Percentiles rank a stretch among this genome's conserved stretches.
Evolutionary conservation across 345 rosid genomes (phyloP).

Genomic region (Viola odorata): DNA sequence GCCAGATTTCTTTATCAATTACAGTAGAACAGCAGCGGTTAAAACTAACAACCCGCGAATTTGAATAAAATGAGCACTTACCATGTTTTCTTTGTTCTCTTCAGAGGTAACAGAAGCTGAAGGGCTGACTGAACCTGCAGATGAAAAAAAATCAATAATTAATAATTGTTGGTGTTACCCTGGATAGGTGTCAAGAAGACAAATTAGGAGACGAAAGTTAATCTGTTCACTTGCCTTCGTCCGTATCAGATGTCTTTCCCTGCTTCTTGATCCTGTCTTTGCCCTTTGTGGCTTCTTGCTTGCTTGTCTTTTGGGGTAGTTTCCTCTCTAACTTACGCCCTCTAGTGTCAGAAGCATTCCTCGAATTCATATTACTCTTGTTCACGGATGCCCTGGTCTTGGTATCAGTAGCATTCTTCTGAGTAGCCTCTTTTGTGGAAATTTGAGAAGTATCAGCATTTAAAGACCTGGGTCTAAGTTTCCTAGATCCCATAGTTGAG

Average conservation of each 20-base stretch:
- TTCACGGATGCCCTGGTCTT: constrained; percentile 35
- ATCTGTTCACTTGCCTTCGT: constrained; percentile 38
- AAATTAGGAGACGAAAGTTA: background rate
- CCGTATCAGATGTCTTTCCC: constrained; percentile 36
- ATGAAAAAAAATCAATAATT: background rate
- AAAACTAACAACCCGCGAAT: background rate
- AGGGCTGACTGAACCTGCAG: constrained; percentile 43
- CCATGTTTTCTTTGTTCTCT: constrained; percentile 87
- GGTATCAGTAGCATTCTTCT: constrained; percentile 34
- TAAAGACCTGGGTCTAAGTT: constrained; percentile 52
- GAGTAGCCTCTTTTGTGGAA: constrained; percentile 33
- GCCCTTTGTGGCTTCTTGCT: constrained; percentile 35
- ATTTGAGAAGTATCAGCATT: constrained; percentile 37
- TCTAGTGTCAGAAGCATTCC: constrained; percentile 33
- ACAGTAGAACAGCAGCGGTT: background rate
- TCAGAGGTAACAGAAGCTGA: constrained; percentile 24
- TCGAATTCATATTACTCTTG: constrained; percentile 36
- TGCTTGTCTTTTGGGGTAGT: constrained; percentile 38
- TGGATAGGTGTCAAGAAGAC: background rate
- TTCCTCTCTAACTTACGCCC: constrained; percentile 42
- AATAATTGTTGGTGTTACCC: no score
- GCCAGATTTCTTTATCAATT: background rate
- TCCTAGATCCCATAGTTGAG: constrained; percentile 36
- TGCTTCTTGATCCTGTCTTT: constrained; percentile 39
- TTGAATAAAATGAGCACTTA: constrained; percentile 11